These are phyloP conservation scores for Apocynum venetum DNA, from an alignment of 257 asterid species.

Conservation along the genomic window DNA sequence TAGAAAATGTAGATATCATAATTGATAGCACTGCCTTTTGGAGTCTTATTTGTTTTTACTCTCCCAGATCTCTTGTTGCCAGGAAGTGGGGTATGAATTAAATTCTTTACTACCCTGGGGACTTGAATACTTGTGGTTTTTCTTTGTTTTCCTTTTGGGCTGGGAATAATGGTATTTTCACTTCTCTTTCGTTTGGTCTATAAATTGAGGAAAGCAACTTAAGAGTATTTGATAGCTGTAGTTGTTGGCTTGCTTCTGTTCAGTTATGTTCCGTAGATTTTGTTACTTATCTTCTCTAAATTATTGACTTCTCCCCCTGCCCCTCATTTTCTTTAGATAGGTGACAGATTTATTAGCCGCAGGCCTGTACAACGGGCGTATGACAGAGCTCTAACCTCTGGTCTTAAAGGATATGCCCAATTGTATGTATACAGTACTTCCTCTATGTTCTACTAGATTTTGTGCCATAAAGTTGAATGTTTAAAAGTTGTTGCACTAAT, in stretches of 20 bases:
- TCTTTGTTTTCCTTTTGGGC: neutral
- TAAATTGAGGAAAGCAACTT: neutral
- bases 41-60: neutral
- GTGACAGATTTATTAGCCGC: slow-evolving; percentile 89
- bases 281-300: slow-evolving; percentile 9
- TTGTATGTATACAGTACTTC: slow-evolving; percentile 44
- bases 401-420: slow-evolving; percentile 73
- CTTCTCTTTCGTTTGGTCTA: neutral
- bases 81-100: neutral
- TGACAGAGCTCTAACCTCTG: slow-evolving; percentile 64
- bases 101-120: neutral
- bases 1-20: neutral
- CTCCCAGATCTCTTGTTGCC: neutral
- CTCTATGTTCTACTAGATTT: slow-evolving; percentile 12
- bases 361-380: slow-evolving; percentile 59
- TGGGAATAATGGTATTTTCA: neutral
- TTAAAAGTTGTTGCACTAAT: no score
- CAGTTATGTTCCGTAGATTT: neutral
- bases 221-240: neutral
- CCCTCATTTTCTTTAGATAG: slow-evolving; percentile 44
- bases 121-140: neutral
- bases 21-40: neutral
- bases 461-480: neutral
- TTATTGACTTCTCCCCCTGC: neutral
- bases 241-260: neutral